A percentile compares a stretch with the other conserved stretches of the same genome.
Conservation (phyloP, 495 filamentous ascomycete species). For the Tetracladium marchalianum region DNA sequence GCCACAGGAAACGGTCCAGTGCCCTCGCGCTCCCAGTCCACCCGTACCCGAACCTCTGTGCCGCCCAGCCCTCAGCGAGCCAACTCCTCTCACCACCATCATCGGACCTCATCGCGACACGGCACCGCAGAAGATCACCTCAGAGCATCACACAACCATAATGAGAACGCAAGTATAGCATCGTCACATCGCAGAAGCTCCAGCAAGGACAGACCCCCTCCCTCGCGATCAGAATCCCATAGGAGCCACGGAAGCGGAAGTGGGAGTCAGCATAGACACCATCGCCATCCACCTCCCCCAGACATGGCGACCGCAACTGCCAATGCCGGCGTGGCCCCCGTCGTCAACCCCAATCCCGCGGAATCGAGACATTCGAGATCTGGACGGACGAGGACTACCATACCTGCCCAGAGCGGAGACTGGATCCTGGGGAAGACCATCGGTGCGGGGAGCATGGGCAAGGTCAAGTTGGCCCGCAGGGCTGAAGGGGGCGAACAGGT, state of each 20-base stretch:
- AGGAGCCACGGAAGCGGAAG: not conserved
- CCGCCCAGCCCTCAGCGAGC: constrained; percentile 21
- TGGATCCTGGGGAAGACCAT: constrained; percentile 97
- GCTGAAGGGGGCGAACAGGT: constrained; percentile 76
- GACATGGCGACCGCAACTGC: constrained; percentile 25
- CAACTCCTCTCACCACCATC: constrained; percentile 24
- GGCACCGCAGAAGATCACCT: constrained; percentile 20
- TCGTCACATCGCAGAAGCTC: constrained; percentile 29
- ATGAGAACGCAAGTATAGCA: constrained; percentile 32
- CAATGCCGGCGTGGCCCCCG: constrained; percentile 34
- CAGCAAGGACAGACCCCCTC: constrained; percentile 28
- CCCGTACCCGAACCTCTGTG: constrained; percentile 5
- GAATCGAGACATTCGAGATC: constrained; percentile 37
- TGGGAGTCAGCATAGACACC: constrained; percentile 4
- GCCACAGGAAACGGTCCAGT: not conserved
- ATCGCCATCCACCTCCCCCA: constrained; percentile 7
- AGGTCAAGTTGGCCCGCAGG: constrained; percentile 81
- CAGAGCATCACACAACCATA: constrained; percentile 23
- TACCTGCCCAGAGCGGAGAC: constrained; percentile 72
- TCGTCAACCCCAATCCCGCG: constrained; percentile 29
- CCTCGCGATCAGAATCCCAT: constrained; percentile 11
- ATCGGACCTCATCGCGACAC: constrained; percentile 24
- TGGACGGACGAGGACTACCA: constrained; percentile 65
- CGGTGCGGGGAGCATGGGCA: constrained; percentile 95
- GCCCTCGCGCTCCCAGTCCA: constrained; percentile 14